These are phyloP conservation scores for Meyerozyma guilliermondii DNA, from an alignment of 1,139 yeast genomes.

Conservation along the genomic window DNA sequence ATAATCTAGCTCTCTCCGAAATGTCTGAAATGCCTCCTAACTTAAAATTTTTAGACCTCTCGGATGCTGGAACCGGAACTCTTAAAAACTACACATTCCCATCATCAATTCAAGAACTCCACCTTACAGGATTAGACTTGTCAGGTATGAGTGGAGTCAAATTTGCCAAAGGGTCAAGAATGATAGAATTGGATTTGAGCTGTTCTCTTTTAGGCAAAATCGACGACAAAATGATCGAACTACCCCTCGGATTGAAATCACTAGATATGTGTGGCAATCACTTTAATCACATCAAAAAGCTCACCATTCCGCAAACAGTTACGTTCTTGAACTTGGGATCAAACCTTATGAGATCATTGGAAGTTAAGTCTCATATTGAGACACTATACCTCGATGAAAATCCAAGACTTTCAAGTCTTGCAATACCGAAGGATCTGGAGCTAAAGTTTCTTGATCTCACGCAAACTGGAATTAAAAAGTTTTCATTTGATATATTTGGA, in stretches of 20 bases:
- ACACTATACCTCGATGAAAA: background rate
- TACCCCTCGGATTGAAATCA: background rate
- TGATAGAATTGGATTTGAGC: background rate
- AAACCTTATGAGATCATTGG: background rate
- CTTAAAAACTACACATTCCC: background rate
- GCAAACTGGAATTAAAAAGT: background rate
- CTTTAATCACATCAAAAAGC: background rate
- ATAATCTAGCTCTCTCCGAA: background rate
- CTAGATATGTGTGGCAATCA: background rate
- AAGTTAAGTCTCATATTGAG: background rate
- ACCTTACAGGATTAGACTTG: background rate
- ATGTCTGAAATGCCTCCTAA: background rate
- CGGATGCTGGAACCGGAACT: background rate
- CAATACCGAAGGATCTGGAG: background rate
- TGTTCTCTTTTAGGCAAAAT: background rate
- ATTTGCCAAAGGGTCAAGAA: background rate
- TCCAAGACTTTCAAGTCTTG: background rate
- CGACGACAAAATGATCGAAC: background rate
- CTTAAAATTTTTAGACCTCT: background rate
- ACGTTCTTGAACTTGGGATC: background rate
- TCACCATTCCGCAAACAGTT: background rate
- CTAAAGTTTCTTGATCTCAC: background rate
- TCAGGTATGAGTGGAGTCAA: background rate
- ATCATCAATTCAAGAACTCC: background rate
- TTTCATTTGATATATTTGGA: background rate